phyloP scores from a whole-genome alignment of 140 eudicot species.

The Anethum foeniculum region DNA sequence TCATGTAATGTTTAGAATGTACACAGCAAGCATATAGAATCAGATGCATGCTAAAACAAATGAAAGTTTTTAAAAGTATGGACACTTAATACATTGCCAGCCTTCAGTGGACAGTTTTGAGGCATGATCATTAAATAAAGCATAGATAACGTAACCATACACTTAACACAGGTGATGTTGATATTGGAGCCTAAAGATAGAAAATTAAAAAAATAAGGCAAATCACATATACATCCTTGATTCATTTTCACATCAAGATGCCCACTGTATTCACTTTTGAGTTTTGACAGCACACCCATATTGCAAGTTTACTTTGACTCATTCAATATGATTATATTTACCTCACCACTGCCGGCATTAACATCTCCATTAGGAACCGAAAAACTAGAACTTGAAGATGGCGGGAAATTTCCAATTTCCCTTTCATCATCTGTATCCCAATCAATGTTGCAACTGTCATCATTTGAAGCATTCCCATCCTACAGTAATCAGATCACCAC shows the following conservation, averaged over 20 bases:
- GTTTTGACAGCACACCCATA: not conserved
- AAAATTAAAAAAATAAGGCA: not conserved
- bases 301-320: not conserved
- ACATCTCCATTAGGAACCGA: conserved; percentile 22
- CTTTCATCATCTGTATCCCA: conserved; percentile 66
- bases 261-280: not conserved
- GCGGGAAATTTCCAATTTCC: conserved; percentile 34
- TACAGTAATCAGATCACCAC: conserved; percentile 18
- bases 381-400: conserved; percentile 26
- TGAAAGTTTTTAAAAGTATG: not conserved
- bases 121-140: not conserved
- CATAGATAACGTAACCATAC: not conserved
- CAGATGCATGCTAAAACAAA: not conserved
- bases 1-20: not conserved
- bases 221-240: not conserved
- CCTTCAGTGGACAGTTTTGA: not conserved
- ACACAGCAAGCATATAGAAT: not conserved
- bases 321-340: conserved; percentile 12
- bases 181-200: not conserved
- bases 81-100: not conserved
- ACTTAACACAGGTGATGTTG: not conserved
- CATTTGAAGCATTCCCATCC: conserved; percentile 41
- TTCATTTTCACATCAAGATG: not conserved
- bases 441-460: conserved; percentile 43
- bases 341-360: conserved; percentile 42